Conservation (phyloP, 73 alveolate genomes). For the Symbiodinium natans region DNA sequence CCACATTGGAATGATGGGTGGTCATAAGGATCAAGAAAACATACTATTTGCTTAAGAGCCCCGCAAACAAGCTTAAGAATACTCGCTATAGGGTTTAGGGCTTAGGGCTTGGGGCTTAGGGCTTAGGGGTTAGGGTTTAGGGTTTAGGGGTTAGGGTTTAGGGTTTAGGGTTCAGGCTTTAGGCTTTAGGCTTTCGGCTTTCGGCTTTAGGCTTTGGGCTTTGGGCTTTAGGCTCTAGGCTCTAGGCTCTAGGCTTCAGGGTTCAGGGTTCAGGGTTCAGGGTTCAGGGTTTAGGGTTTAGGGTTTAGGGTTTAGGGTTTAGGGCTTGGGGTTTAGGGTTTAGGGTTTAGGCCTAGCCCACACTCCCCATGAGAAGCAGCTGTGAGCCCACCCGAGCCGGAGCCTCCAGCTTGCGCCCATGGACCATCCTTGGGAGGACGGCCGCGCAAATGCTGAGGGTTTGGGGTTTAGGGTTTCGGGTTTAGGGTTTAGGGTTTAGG, state of each 20-base stretch:
- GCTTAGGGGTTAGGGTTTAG: too few species aligned
- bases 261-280: background rate
- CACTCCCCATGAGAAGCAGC: too few species aligned
- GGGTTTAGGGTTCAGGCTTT: background rate
- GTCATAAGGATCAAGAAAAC: too few species aligned
- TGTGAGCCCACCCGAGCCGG: background rate
- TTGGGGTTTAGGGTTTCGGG: too few species aligned
- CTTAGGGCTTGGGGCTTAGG: too few species aligned
- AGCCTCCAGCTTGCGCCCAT: conserved; percentile 69
- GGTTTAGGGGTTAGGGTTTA: too few species aligned
- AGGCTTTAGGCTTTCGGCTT: background rate
- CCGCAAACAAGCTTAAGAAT: background rate
- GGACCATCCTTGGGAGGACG: conserved; percentile 29
- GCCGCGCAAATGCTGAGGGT: too few species aligned
- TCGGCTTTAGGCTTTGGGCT: too few species aligned
- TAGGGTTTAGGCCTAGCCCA: too few species aligned
- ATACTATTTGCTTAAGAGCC: background rate
- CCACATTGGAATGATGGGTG: too few species aligned
- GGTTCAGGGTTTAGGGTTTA: background rate
- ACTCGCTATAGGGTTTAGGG: too few species aligned
- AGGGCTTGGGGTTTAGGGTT: background rate
- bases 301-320: background rate
- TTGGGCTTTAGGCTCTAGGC: background rate
- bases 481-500: too few species aligned
- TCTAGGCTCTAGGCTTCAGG: background rate